Evolutionary conservation across 1,284 basidiomycete genomes (phyloP), one percentile per base, ranked within the genome.

Genomic region (Kalmanozyma brasiliensis): DNA sequence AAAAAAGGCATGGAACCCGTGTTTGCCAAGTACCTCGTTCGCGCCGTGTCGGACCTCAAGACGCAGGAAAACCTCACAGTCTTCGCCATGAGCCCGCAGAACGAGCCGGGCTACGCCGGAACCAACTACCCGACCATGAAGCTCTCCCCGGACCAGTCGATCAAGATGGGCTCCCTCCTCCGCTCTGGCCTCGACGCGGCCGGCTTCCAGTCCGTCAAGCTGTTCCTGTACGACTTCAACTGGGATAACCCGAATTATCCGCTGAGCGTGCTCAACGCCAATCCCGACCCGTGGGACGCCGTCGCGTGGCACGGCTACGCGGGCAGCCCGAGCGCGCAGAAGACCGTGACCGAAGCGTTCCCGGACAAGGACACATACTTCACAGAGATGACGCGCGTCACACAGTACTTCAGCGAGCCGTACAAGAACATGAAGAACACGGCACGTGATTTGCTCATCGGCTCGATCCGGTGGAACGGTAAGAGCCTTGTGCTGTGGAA

Each of bases 251-350:
- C 51, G 8, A 47, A 37, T 7, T 68, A 68, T 26, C 37, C 65
- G 16, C 37, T 68, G 4, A 13, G 51, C 6, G 63, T 70, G 8
- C 72, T 76, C 51, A 24, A 73, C n/a, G 53, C 59, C 13, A 49
- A 62, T 23, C 45, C 60, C 1, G 19, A 38, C 2, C 34, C 45
- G 3, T 77, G 59, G 55, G 30, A 30, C 17, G 64, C 55, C 19
- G 52, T 68, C n/a, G 71, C 75, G 4, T 77, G 73, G 71, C 75
- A 77, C 43, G 74, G 75, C 23, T 77, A 77, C 34, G 63, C 60
- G 4, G 75, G 73, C 14, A 9, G 47, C 3, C 71, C 75, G 0
- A 14, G 7, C 4, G n/a, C 33, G 0, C 75, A 77, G 37, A 47
- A 62, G 17, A 23, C 35, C 0, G 52, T 74, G 30, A 52, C 49